Conservation (phyloP, 768 basidiomycete genomes). For the Leccinum ochraceum region DNA sequence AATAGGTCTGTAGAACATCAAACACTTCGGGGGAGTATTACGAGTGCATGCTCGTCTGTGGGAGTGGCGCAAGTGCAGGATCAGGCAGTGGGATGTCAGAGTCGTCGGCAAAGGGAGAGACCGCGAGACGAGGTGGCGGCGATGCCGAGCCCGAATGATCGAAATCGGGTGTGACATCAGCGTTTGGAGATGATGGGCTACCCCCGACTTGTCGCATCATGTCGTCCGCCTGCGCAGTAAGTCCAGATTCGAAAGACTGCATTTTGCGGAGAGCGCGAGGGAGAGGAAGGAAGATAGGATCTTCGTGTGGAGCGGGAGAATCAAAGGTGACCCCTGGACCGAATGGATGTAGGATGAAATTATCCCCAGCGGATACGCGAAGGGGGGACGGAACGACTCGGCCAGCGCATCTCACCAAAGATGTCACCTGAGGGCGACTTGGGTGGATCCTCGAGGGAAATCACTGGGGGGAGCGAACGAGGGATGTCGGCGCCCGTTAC, state of each 20-base stretch:
- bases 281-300: slow-evolving; percentile 37
- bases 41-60: slow-evolving; percentile 55
- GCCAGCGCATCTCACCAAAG: slow-evolving; percentile 46
- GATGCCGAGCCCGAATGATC: slow-evolving; percentile 36
- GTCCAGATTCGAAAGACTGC: slow-evolving; percentile 81
- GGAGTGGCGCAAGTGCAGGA: slow-evolving; percentile 36
- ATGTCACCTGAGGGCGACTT: slow-evolving; percentile 46
- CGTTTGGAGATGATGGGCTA: slow-evolving; percentile 8
- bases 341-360: slow-evolving; percentile 48
- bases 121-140: slow-evolving; percentile 22
- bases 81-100: slow-evolving; percentile 29
- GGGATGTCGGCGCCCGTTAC: slow-evolving; percentile 71
- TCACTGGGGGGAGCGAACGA: slow-evolving; percentile 34
- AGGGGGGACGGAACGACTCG: slow-evolving; percentile 49
- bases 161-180: slow-evolving; percentile 25
- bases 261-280: slow-evolving; percentile 35
- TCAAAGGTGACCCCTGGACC: slow-evolving; percentile 64
- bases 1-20: slow-evolving; percentile 77
- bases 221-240: slow-evolving; percentile 42
- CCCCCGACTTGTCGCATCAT: slow-evolving; percentile 23
- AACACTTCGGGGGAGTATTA: slow-evolving; percentile 76
- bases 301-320: slow-evolving; percentile 50
- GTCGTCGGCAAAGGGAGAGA: slow-evolving; percentile 31
- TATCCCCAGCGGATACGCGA: slow-evolving; percentile 32
- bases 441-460: slow-evolving; percentile 27